Evolutionary conservation across 2,329 filamentous ascomycete species (phyloP).

Genomic region (Aspergillus arachidicola): DNA sequence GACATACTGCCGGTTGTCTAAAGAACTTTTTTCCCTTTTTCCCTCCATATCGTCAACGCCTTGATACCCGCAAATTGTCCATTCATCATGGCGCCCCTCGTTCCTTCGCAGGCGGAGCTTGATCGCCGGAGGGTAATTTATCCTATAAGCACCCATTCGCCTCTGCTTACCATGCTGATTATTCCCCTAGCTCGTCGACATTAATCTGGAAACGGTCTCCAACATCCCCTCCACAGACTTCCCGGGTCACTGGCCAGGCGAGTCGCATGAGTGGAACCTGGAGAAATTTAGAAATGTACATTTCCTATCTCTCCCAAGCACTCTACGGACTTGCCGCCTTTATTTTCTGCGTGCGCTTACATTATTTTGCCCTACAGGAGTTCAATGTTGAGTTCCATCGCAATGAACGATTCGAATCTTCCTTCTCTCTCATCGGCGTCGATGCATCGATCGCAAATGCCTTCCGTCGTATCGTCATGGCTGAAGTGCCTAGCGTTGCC

Average conservation of each 20-base stretch:
- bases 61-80: slow-evolving; percentile 19
- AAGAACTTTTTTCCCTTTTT: slow-evolving; percentile 39
- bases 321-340: background rate
- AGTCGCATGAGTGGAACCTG: slow-evolving; percentile 80
- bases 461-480: slow-evolving; percentile 92
- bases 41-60: slow-evolving; percentile 29
- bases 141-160: background rate
- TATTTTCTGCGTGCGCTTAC: background rate
- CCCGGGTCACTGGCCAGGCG: slow-evolving; percentile 85
- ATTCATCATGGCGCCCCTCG: slow-evolving; percentile 45
- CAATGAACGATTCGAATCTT: slow-evolving; percentile 73
- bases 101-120: slow-evolving; percentile 46
- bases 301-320: background rate
- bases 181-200: slow-evolving; percentile 69
- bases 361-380: slow-evolving; percentile 44
- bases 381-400: slow-evolving; percentile 82
- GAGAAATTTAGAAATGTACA: slow-evolving; percentile 67
- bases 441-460: slow-evolving; percentile 95
- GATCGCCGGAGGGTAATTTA: slow-evolving; percentile 45
- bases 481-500: slow-evolving; percentile 91
- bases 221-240: slow-evolving; percentile 89
- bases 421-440: slow-evolving; percentile 88
- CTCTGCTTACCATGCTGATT: slow-evolving; percentile 17
- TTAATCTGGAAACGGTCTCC: slow-evolving; percentile 88
- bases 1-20: slow-evolving; percentile 30